phyloP scores from a whole-genome alignment of 768 basidiomycete genomes.

The Galerina marginata region DNA sequence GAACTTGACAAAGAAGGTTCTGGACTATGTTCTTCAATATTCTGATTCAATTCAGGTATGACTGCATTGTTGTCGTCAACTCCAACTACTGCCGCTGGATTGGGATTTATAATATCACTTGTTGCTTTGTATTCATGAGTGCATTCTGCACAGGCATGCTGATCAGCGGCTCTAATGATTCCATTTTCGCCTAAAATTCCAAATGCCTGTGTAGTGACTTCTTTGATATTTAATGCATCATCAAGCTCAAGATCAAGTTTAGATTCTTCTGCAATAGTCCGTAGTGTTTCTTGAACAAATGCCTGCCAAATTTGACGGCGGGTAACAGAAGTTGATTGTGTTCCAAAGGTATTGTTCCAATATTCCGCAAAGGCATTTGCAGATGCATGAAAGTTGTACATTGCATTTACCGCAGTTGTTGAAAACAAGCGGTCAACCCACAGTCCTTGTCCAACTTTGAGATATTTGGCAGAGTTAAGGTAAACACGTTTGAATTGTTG shows the following conservation, averaged over 20 bases:
- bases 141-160: slow-evolving; percentile 18
- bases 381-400: too few species aligned
- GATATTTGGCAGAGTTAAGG: too few species aligned
- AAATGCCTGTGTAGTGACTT: slow-evolving; percentile 8
- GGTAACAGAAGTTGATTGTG: background rate
- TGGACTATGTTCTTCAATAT: too few species aligned
- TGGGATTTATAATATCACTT: background rate
- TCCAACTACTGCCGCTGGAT: background rate
- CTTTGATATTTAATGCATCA: background rate
- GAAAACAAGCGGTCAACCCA: too few species aligned
- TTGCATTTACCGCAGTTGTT: too few species aligned
- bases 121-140: slow-evolving; percentile 13
- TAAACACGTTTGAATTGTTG: too few species aligned
- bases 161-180: slow-evolving; percentile 3
- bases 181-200: slow-evolving; percentile 14
- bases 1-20: too few species aligned
- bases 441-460: too few species aligned
- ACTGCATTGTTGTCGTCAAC: background rate
- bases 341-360: slow-evolving; percentile 18
- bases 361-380: too few species aligned
- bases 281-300: slow-evolving; percentile 14
- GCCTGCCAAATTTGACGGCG: slow-evolving; percentile 11
- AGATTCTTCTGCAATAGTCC: slow-evolving; percentile 1
- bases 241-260: background rate
- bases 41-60: too few species aligned